These are phyloP conservation scores for Lactarius psammicola DNA, from an alignment of 768 basidiomycete species.

Conservation along the genomic window DNA sequence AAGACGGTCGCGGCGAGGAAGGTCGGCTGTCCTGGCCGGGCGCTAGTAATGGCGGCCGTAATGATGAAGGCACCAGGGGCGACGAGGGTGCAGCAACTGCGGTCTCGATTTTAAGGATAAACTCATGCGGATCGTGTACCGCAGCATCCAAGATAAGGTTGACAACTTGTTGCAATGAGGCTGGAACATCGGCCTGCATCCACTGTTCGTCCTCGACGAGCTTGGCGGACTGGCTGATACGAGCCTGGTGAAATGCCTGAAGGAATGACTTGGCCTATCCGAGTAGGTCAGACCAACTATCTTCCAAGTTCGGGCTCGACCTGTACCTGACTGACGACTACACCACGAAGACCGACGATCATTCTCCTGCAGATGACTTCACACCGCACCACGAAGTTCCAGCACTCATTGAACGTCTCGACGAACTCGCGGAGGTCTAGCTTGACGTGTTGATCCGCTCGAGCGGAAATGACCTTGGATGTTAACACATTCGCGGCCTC, in stretches of 20 bases:
- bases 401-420: constrained; percentile 77
- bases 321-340: constrained; percentile 73
- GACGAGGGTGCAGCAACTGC: constrained; percentile 33
- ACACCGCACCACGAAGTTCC: constrained; percentile 86
- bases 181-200: constrained; percentile 74
- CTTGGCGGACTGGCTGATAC: constrained; percentile 78
- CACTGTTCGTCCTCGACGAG: constrained; percentile 96
- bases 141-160: constrained; percentile 78
- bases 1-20: constrained; percentile 21
- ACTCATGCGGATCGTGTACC: constrained; percentile 73
- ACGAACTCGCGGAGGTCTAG: constrained; percentile 75
- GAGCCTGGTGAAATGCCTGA: constrained; percentile 77
- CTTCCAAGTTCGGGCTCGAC: neutral
- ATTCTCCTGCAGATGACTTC: constrained; percentile 85
- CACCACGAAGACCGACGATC: constrained; percentile 90
- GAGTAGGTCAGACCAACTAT: neutral
- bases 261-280: constrained; percentile 85
- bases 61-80: constrained; percentile 29
- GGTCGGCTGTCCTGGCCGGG: constrained; percentile 27
- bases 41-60: constrained; percentile 30
- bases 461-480: constrained; percentile 71
- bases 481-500: constrained; percentile 84
- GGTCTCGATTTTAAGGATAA: constrained; percentile 42
- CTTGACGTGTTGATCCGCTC: constrained; percentile 75
- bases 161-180: constrained; percentile 63